Evolutionary conservation across 192 early-diverging fungal genomes (phyloP).

Genomic region (Entomortierella parvispora): DNA sequence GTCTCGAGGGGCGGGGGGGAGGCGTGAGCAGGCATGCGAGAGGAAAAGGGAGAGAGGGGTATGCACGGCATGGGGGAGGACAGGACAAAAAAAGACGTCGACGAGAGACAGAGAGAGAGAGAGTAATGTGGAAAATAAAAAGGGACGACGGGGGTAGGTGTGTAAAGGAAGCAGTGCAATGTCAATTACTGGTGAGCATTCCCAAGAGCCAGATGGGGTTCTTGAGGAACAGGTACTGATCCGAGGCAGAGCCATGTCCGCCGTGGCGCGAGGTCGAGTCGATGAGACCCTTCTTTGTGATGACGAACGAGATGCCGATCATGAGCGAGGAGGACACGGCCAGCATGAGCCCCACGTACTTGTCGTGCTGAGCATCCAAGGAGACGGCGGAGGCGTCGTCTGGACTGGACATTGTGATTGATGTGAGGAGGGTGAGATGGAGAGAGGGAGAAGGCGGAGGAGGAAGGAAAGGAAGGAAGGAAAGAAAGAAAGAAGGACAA

Average conservation of each 20-base stretch:
- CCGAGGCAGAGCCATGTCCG: conserved; percentile 68
- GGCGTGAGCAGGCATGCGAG: too few species aligned
- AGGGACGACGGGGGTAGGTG: neutral
- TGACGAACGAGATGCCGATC: conserved; percentile 92
- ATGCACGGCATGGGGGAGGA: neutral
- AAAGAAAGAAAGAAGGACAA: conserved; percentile 1
- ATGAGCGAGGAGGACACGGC: conserved; percentile 89
- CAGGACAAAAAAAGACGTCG: too few species aligned
- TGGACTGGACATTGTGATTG: conserved; percentile 30
- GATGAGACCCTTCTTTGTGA: conserved; percentile 94
- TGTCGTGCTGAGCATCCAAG: conserved; percentile 62
- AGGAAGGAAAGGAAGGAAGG: neutral
- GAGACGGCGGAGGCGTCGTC: conserved; percentile 6
- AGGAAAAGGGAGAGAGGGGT: neutral
- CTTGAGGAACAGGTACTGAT: conserved; percentile 82
- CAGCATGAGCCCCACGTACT: conserved; percentile 88
- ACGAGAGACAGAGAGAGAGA: neutral
- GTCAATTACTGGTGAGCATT: conserved; percentile 78
- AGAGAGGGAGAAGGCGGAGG: neutral
- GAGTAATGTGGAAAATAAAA: conserved; percentile 7
- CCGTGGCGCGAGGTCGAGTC: conserved; percentile 75
- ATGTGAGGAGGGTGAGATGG: neutral
- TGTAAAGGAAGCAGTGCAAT: too few species aligned
- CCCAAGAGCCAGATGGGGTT: conserved; percentile 94
- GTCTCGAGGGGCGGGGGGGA: too few species aligned